These are phyloP conservation scores for Sporisorium exsertum DNA, from an alignment of 1,284 basidiomycete species.

Conservation along the genomic window DNA sequence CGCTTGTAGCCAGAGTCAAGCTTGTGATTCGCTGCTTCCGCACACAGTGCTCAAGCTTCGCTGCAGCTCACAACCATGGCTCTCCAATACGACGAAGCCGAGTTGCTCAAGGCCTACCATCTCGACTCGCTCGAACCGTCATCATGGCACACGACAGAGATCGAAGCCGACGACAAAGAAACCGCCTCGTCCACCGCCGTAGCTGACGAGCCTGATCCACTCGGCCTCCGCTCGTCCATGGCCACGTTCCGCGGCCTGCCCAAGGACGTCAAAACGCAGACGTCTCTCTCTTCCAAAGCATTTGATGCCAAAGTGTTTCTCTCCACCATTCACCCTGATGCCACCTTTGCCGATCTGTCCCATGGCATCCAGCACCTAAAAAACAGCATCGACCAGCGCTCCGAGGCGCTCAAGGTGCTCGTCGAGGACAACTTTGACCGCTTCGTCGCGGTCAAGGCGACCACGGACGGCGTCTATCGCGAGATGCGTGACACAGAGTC, in stretches of 20 bases:
- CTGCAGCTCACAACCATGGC: slow-evolving; percentile 23
- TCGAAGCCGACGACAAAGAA: slow-evolving; percentile 27
- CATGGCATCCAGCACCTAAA: slow-evolving; percentile 67
- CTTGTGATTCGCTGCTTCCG: not conserved
- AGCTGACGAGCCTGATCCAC: slow-evolving; percentile 68
- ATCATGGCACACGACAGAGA: slow-evolving; percentile 61
- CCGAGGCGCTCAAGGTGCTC: slow-evolving; percentile 90
- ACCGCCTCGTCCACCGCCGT: slow-evolving; percentile 25
- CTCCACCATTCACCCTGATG: slow-evolving; percentile 91
- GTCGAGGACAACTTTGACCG: slow-evolving; percentile 99
- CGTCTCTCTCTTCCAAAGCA: slow-evolving; percentile 79
- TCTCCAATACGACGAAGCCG: slow-evolving; percentile 63
- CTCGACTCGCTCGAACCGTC: slow-evolving; percentile 69
- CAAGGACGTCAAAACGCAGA: slow-evolving; percentile 51
- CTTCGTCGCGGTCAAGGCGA: slow-evolving; percentile 96
- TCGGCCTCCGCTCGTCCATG: slow-evolving; percentile 71
- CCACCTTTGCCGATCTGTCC: slow-evolving; percentile 88
- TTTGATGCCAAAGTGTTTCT: slow-evolving; percentile 97
- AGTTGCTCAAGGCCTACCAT: slow-evolving; percentile 70
- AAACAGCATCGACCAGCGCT: slow-evolving; percentile 72
- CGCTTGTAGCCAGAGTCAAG: not conserved
- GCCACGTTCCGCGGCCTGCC: slow-evolving; percentile 46
- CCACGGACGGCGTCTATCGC: slow-evolving; percentile 89
- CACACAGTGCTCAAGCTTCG: not conserved
- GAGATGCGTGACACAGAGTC: slow-evolving; percentile 81